Conservation (phyloP, 2,329 filamentous ascomycete species). For the Cercospora sojina region DNA sequence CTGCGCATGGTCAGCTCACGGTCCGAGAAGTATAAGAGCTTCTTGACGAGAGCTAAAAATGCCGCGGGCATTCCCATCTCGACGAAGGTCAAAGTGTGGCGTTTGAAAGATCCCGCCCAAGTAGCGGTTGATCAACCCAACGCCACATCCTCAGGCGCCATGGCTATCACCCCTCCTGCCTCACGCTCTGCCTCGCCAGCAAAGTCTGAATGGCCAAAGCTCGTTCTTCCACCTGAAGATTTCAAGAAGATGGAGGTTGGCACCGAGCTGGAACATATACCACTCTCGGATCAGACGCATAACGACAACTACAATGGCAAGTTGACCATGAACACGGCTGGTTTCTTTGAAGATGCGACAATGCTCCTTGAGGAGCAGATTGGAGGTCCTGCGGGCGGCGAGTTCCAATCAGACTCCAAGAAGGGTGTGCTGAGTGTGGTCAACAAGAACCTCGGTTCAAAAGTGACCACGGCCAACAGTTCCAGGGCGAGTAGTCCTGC, state of each 20-base stretch:
- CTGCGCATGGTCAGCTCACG: slow-evolving; percentile 69
- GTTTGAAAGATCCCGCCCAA: slow-evolving; percentile 53
- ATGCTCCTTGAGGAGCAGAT: slow-evolving; percentile 82
- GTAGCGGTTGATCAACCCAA: slow-evolving; percentile 32
- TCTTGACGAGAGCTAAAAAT: slow-evolving; percentile 71
- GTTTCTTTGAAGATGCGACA: slow-evolving; percentile 67
- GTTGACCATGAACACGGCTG: slow-evolving; percentile 63
- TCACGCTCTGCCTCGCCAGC: slow-evolving; percentile 44
- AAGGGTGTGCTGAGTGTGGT: slow-evolving; percentile 41
- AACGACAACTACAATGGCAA: slow-evolving; percentile 77
- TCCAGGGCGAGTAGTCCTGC: slow-evolving; percentile 69
- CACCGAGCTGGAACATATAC: slow-evolving; percentile 64
- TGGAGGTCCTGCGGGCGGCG: slow-evolving; percentile 53
- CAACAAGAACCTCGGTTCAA: slow-evolving; percentile 49
- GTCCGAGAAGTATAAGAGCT: slow-evolving; percentile 68
- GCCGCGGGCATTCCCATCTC: slow-evolving; percentile 64
- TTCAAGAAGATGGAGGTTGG: slow-evolving; percentile 64
- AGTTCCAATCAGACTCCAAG: slow-evolving; percentile 55
- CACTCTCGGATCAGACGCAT: slow-evolving; percentile 66
- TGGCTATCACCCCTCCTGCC: slow-evolving; percentile 43
- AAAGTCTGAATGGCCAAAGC: slow-evolving; percentile 46
- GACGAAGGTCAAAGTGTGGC: slow-evolving; percentile 77
- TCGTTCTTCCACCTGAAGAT: slow-evolving; percentile 61
- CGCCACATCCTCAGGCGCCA: slow-evolving; percentile 38
- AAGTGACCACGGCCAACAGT: slow-evolving; percentile 44